Base-by-base conservation (phyloP, 106 monocot genomes). In the Vanilla planifolia region DNA sequence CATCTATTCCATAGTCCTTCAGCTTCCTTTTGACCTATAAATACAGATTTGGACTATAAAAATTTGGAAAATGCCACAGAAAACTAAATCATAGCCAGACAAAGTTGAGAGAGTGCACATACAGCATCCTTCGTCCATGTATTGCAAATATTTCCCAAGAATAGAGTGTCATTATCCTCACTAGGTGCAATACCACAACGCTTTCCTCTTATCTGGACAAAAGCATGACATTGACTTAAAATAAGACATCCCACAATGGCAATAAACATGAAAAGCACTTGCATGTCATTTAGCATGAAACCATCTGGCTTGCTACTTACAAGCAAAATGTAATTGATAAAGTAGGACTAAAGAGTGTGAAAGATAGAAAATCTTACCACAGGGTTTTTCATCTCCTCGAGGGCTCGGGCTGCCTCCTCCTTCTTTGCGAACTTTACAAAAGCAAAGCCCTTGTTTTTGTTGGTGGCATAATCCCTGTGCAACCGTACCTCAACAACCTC, bases 91-190 rank as follows among this genome's bases (percentile, higher is more conserved):
- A 33, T 10, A 61, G 13, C 7, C 34, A 55, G 29, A 50, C 2
- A 69, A 25, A 32, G 48, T 30, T 2, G 24, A 35, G 16, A 41
- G 42, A 5, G 17, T 17, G 47, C 37, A 9, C 64, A 47, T 73
- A 86, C 86, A 60, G 86, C 81, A 35, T 78, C 86, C 55, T 81
- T 86, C 20, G 86, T 86, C 86, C 86, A 86, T 17, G 78, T 86
- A 61, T 86, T 86, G 53, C 81, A 86, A 20, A 86, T 81, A 60
- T 86, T 86, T 33, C 86, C 86, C 25, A 86, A 59, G 59, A 86
- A 86, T 15, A 86, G 64, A 60, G 81, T 81, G 59, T 86, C 81
- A 63, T 86, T 86, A 58, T 78, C 86, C 43, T 81, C 86, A 51
- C 86, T 86, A 48, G 68, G 57, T 52, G 86, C 86, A 72, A 75